Base-by-base conservation (phyloP, 2,329 filamentous ascomycete species). In the Graphilbum sp. region DNA sequence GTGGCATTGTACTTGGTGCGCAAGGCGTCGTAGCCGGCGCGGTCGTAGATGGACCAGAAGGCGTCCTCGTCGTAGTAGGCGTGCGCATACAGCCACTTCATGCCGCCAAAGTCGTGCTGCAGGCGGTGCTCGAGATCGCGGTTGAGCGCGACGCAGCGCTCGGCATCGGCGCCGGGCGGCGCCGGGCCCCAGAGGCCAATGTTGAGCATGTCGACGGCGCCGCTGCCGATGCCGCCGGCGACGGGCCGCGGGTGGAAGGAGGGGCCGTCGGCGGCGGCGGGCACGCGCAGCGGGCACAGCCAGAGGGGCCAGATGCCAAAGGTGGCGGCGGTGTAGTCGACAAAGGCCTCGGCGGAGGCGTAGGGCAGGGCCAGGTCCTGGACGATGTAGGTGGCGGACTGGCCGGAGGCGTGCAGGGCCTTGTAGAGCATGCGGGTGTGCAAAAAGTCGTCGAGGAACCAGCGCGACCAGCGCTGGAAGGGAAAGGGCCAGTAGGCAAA, bases 11-110 rank as follows among this genome's bases (percentile, higher is more conserved):
- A 84, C 51, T 77, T 79, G 19, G 50, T 43, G 15, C 79, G 61
- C 46, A 85, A 58, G 2, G 50, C 59, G 24, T 80, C 67, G 52
- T 85, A 84, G 20, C 41, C 36, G 1, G 39, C 35, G 35, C 71
- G 63, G 39, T 63, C 64, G 52, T 82, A 82, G 37, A 75, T 61
- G 25, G 58, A 49, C 75, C 76, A 82, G 56, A 82, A 85, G 50
- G 81, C 72, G 0, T 67, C 59, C 50, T 80, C 69, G n/a, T 69
- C 67, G 54, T 90, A 90, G 59, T 86, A 92, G 0, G 82, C 79
- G 50, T 88, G 80, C 3, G 84, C 83, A 55, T 93, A 92, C 12
- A 92, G 62, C 79, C 83, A 90, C 61, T 92, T 92, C 62, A 80
- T 72, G 3, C 84, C 85, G 34, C 76, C 75, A 1, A 90, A 67